Evolutionary conservation across 768 basidiomycete genomes (phyloP).

Genomic region (Panaeolus papilionaceus): DNA sequence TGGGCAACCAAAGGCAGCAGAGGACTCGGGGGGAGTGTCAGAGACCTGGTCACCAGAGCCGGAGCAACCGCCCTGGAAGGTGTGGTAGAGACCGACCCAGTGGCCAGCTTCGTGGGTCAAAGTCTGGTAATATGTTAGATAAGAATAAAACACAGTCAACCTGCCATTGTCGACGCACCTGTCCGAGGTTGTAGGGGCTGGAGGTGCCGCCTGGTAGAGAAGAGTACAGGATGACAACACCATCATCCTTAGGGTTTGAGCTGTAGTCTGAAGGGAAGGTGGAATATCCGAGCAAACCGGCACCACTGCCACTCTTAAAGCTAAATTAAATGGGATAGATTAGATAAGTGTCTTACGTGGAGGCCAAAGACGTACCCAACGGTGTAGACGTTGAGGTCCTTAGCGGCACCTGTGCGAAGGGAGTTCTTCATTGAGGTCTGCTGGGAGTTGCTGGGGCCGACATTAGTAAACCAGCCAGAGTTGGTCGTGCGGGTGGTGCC

Average conservation of each 20-base stretch:
- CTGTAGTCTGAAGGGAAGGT: constrained; percentile 56
- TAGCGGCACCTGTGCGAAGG: constrained; percentile 47
- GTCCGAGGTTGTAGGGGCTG: constrained; percentile 48
- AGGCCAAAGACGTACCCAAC: constrained; percentile 46
- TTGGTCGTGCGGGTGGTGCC: constrained; percentile 51
- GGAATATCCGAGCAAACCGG: constrained; percentile 58
- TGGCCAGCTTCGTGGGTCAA: constrained; percentile 66
- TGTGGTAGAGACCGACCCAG: constrained; percentile 66
- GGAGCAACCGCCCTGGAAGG: constrained; percentile 59
- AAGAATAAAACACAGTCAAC: constrained; percentile 22
- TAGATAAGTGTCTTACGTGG: background rate
- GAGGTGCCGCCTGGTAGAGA: constrained; percentile 51
- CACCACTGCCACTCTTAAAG: constrained; percentile 42
- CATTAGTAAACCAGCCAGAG: constrained; percentile 53
- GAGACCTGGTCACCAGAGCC: constrained; percentile 47
- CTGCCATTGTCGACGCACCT: constrained; percentile 31
- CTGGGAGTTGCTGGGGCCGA: constrained; percentile 37
- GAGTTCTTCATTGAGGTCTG: constrained; percentile 56
- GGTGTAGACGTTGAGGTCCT: constrained; percentile 55
- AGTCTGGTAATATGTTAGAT: constrained; percentile 33
- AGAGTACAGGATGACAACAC: constrained; percentile 50
- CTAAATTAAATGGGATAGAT: constrained; percentile 27
- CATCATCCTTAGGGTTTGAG: constrained; percentile 51
- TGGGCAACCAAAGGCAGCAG: constrained; percentile 49
- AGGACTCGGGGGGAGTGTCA: constrained; percentile 55